A percentile compares a stretch with the other conserved stretches of the same genome.
phyloP scores from a whole-genome alignment of 2,329 filamentous ascomycete species.

The Cytospora piceae region DNA sequence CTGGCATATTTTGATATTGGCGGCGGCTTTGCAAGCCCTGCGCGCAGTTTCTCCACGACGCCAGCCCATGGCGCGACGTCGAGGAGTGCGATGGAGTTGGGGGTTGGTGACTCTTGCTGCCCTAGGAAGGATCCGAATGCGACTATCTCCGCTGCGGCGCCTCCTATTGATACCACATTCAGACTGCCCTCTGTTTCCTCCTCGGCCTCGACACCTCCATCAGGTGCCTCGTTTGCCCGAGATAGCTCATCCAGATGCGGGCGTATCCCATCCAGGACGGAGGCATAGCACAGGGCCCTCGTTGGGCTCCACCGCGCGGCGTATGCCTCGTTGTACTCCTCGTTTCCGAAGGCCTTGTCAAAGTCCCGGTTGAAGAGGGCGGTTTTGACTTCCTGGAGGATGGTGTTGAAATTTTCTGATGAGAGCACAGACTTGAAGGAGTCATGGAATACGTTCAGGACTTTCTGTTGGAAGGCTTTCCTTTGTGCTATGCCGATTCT shows the following conservation, averaged over 20 bases:
- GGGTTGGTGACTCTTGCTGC: constrained; percentile 25
- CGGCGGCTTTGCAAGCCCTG: constrained; percentile 57
- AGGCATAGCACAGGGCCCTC: constrained; percentile 79
- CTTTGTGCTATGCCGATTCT: neutral
- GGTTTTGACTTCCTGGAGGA: constrained; percentile 81
- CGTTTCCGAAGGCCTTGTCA: constrained; percentile 72
- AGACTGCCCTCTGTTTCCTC: constrained; percentile 33
- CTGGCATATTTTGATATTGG: constrained; percentile 40
- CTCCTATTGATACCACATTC: constrained; percentile 55
- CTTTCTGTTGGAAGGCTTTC: constrained; percentile 22
- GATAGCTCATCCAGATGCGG: constrained; percentile 38
- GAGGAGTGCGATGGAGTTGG: constrained; percentile 63
- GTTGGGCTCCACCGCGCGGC: constrained; percentile 89
- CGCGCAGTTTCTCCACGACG: constrained; percentile 63
- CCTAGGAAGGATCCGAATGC: constrained; percentile 53
- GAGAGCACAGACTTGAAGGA: constrained; percentile 60
- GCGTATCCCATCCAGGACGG: constrained; percentile 49
- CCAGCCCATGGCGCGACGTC: constrained; percentile 80
- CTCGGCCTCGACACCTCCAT: no score
- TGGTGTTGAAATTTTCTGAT: constrained; percentile 50
- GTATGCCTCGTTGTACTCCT: constrained; percentile 78
- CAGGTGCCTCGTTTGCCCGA: neutral
- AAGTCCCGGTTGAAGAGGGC: constrained; percentile 90
- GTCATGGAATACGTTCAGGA: constrained; percentile 73
- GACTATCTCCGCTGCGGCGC: constrained; percentile 65